phyloP scores from a whole-genome alignment of 179 eudicot species.

The Silene vulgaris region DNA sequence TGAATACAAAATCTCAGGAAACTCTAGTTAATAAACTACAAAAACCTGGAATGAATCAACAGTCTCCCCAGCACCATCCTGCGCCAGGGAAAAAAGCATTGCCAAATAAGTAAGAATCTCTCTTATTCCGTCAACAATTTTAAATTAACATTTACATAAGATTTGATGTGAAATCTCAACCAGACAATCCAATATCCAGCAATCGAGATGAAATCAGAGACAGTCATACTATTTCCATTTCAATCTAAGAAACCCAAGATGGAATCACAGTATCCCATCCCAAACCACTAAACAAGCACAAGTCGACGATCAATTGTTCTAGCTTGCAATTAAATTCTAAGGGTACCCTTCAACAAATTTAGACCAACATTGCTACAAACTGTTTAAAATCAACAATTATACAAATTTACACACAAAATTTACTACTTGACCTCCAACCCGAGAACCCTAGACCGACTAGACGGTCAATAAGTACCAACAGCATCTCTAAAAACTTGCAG shows the following conservation, averaged over 20 bases:
- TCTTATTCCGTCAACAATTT: background rate
- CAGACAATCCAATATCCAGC: constrained; percentile 9
- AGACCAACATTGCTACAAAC: too few species aligned
- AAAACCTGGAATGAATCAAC: constrained; percentile 50
- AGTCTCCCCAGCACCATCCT: constrained; percentile 54
- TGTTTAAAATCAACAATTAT: constrained; percentile 2
- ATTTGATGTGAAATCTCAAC: background rate
- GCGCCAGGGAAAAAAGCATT: constrained; percentile 16
- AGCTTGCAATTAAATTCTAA: background rate
- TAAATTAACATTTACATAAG: too few species aligned
- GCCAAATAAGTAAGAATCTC: constrained; percentile 13
- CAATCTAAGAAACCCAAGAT: background rate
- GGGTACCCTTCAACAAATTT: background rate
- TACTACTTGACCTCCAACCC: background rate
- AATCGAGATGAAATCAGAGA: background rate
- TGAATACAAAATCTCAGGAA: background rate
- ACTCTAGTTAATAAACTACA: background rate
- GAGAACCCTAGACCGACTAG: too few species aligned
- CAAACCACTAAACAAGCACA: background rate
- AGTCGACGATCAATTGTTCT: too few species aligned
- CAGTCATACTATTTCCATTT: background rate
- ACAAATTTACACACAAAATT: background rate
- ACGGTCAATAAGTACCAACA: background rate
- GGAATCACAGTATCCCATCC: background rate
- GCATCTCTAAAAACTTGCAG: background rate